phyloP scores from a whole-genome alignment of 805 yeast species.

The Starmerella ratchasimensis region DNA sequence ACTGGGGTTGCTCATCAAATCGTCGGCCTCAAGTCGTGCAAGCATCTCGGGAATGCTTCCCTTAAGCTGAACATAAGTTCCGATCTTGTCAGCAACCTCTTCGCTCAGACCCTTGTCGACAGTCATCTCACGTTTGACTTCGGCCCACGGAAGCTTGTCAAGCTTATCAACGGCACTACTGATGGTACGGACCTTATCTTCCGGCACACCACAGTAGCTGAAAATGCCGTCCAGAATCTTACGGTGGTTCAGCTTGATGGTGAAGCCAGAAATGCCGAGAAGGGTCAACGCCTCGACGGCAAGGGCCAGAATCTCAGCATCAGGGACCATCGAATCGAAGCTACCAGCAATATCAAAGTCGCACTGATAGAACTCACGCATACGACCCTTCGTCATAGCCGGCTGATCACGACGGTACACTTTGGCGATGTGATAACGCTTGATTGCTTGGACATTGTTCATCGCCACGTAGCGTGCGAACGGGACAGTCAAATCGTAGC shows the following conservation, averaged over 20 bases:
- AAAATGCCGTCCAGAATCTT: constrained; percentile 92
- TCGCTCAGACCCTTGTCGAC: constrained; percentile 82
- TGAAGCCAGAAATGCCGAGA: constrained; percentile 78
- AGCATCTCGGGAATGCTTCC: constrained; percentile 43
- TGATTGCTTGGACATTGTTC: constrained; percentile 80
- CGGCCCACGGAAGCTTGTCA: constrained; percentile 93
- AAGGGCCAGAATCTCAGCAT: constrained; percentile 73
- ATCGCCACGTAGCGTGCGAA: constrained; percentile 95
- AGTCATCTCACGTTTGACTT: constrained; percentile 79
- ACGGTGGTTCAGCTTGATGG: constrained; percentile 86
- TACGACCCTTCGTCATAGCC: constrained; percentile 98
- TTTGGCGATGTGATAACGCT: constrained; percentile 93
- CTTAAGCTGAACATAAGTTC: constrained; percentile 73
- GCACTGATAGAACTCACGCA: constrained; percentile 99
- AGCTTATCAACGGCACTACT: constrained; percentile 94
- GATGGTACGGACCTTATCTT: constrained; percentile 83
- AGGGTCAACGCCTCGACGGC: constrained; percentile 72
- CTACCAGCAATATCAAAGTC: constrained; percentile 94
- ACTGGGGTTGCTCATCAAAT: constrained; percentile 48
- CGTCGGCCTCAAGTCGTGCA: constrained; percentile 41
- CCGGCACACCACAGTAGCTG: constrained; percentile 85
- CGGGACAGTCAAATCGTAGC: constrained; percentile 96
- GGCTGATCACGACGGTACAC: constrained; percentile 99
- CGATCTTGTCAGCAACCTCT: constrained; percentile 85
- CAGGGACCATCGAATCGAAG: constrained; percentile 92